phyloP scores from a whole-genome alignment of 192 early-diverging fungal genomes.

The Obelidium mucronatum region DNA sequence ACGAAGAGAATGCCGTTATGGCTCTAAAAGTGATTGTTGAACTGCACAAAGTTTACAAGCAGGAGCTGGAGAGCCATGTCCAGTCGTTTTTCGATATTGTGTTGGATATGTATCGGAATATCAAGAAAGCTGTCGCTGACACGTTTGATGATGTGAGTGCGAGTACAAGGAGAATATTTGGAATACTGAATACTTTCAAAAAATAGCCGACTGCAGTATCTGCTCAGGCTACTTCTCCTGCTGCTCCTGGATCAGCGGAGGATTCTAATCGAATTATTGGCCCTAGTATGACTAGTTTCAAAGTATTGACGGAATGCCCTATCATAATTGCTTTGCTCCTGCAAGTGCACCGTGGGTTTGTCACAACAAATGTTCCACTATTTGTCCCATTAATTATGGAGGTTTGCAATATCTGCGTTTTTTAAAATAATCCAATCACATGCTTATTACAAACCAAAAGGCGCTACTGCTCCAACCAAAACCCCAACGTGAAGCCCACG shows the following conservation, averaged over 20 bases:
- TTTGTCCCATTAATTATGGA: constrained; percentile 91
- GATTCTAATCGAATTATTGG: constrained; percentile 67
- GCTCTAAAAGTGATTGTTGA: constrained; percentile 96
- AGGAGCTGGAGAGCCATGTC: constrained; percentile 83
- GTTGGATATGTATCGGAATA: constrained; percentile 91
- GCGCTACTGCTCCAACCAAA: constrained; percentile 62
- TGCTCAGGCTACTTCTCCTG: not conserved
- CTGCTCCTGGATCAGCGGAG: constrained; percentile 57
- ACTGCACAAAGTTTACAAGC: constrained; percentile 87
- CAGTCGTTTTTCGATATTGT: constrained; percentile 92
- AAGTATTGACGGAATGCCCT: constrained; percentile 97
- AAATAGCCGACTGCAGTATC: no score
- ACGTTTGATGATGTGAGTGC: constrained; percentile 71
- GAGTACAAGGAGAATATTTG: no score
- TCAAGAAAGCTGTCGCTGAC: constrained; percentile 84
- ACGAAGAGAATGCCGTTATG: constrained; percentile 97
- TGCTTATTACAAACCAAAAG: constrained; percentile 14
- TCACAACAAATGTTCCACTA: constrained; percentile 77
- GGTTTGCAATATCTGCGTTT: constrained; percentile 46
- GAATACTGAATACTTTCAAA: no score
- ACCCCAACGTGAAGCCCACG: constrained; percentile 52
- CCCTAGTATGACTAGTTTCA: constrained; percentile 87
- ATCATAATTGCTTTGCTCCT: constrained; percentile 97
- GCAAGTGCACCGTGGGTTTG: constrained; percentile 83
- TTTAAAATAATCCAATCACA: constrained; percentile 3